phyloP scores from a whole-genome alignment of 2,329 filamentous ascomycete genomes.

The Penicillium olsonii region DNA sequence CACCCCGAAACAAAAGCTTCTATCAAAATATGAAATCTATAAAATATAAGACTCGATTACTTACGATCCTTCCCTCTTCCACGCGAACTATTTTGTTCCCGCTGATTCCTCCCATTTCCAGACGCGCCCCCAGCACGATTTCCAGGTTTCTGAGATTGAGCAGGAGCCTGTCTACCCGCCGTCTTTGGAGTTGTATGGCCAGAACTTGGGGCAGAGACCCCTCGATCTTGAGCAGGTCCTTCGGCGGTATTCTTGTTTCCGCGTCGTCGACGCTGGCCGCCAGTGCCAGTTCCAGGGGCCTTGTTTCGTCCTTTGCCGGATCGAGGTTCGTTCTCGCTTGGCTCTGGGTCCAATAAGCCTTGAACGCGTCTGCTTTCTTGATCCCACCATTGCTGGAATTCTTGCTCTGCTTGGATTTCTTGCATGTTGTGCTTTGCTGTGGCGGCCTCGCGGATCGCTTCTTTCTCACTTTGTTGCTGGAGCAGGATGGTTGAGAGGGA shows the following conservation, averaged over 20 bases:
- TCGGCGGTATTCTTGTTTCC: conserved; percentile 17
- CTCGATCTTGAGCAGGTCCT: conserved; percentile 3
- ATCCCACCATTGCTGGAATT: conserved; percentile 72
- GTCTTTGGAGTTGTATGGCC: conserved; percentile 12
- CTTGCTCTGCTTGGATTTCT: conserved; percentile 95
- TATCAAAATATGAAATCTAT: no score
- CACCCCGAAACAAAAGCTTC: no score
- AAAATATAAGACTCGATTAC: no score
- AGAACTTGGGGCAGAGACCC: not conserved
- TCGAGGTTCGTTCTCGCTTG: conserved; percentile 13
- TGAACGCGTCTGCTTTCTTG: conserved; percentile 42
- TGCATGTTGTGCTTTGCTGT: conserved; percentile 81
- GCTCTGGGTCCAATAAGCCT: conserved; percentile 30
- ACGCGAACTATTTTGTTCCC: conserved; percentile 24
- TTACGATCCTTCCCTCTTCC: conserved; percentile 23
- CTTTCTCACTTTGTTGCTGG: conserved; percentile 82
- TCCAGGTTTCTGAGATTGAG: conserved; percentile 13
- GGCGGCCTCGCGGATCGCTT: conserved; percentile 76
- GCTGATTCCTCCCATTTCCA: conserved; percentile 19
- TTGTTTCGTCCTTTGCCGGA: no score
- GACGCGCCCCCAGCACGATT: conserved; percentile 10
- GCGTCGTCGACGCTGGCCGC: conserved; percentile 19
- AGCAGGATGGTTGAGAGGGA: conserved; percentile 87
- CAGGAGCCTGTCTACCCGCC: conserved; percentile 13
- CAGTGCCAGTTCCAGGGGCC: no score